Conservation (phyloP, 108 stramenopile genomes). For the Nitzschia sp. region DNA sequence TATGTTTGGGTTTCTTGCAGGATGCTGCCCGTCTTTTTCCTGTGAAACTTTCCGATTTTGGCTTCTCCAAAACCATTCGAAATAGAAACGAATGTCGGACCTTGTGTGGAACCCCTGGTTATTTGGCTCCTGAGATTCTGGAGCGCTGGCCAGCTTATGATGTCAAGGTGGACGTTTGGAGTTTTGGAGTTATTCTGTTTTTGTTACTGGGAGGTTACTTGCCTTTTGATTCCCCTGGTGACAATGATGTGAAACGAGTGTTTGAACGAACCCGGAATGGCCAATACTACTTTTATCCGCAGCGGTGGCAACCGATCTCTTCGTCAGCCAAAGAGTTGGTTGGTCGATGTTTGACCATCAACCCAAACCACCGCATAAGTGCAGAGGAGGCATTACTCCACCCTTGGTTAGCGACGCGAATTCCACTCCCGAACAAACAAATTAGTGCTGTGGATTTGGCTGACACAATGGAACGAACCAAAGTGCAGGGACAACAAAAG, state of each 20-base stretch:
- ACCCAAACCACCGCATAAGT: conserved; percentile 50
- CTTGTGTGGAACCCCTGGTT: conserved; percentile 68
- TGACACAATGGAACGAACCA: conserved; percentile 12
- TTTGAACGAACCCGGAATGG: conserved; percentile 35
- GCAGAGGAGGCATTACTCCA: conserved; percentile 50
- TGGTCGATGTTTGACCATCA: conserved; percentile 44
- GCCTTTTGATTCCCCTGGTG: conserved; percentile 73
- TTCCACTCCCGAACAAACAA: not conserved
- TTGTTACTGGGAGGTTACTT: conserved; percentile 80
- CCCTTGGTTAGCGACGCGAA: conserved; percentile 51
- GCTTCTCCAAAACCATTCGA: conserved; percentile 74
- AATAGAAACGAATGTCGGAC: conserved; percentile 45
- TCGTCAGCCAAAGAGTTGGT: conserved; percentile 70
- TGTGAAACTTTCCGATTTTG: conserved; percentile 94
- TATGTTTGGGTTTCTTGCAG: conserved; percentile 22
- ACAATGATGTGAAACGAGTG: conserved; percentile 40
- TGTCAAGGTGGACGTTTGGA: conserved; percentile 79
- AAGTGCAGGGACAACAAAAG: conserved; percentile 3
- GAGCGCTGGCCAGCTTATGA: conserved; percentile 40
- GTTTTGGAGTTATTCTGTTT: conserved; percentile 83
- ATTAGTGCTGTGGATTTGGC: conserved; percentile 10
- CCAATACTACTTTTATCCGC: conserved; percentile 35
- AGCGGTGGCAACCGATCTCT: conserved; percentile 29
- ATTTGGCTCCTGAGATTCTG: conserved; percentile 63
- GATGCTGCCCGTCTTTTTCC: conserved; percentile 10